Conservation (phyloP, 2,329 filamentous ascomycete species). For the Triangularia verruculosa region DNA sequence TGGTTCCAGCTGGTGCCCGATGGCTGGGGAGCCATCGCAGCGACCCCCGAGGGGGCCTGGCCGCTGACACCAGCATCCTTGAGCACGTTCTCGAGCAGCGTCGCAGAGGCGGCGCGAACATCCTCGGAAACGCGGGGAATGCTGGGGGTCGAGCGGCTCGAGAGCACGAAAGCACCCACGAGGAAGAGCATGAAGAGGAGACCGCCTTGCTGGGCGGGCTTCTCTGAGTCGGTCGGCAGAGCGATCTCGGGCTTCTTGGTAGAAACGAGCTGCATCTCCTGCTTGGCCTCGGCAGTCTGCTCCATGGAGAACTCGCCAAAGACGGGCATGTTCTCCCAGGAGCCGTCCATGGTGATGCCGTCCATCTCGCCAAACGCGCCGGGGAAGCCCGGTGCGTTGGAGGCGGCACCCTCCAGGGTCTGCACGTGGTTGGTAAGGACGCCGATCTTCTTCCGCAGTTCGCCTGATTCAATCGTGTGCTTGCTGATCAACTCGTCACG, state of each 20-base stretch:
- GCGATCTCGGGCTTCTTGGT: constrained; percentile 52
- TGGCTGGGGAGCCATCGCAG: constrained; percentile 49
- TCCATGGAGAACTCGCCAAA: constrained; percentile 68
- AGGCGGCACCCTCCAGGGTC: constrained; percentile 63
- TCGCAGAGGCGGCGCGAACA: constrained; percentile 72
- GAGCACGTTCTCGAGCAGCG: constrained; percentile 75
- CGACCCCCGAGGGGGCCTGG: constrained; percentile 43
- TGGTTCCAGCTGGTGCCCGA: constrained; percentile 49
- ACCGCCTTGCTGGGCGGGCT: constrained; percentile 71
- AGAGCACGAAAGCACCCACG: constrained; percentile 92
- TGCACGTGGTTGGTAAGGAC: constrained; percentile 72
- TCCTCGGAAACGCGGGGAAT: constrained; percentile 79
- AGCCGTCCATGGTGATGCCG: constrained; percentile 72
- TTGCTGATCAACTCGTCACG: constrained; percentile 87
- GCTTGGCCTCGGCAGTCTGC: constrained; percentile 53
- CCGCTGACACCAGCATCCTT: constrained; percentile 69
- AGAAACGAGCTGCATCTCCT: constrained; percentile 53
- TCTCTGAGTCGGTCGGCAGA: constrained; percentile 52
- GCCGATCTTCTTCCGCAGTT: constrained; percentile 88
- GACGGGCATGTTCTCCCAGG: constrained; percentile 81
- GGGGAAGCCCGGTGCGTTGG: constrained; percentile 61
- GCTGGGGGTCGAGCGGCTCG: constrained; percentile 70
- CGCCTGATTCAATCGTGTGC: constrained; percentile 86
- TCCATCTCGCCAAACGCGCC: constrained; percentile 80
- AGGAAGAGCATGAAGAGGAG: constrained; percentile 94